Evolutionary conservation across 176 grass and related monocot genomes (phyloP), one percentile per base, ranked within the genome.

Genomic region (Oryza meyeriana): DNA sequence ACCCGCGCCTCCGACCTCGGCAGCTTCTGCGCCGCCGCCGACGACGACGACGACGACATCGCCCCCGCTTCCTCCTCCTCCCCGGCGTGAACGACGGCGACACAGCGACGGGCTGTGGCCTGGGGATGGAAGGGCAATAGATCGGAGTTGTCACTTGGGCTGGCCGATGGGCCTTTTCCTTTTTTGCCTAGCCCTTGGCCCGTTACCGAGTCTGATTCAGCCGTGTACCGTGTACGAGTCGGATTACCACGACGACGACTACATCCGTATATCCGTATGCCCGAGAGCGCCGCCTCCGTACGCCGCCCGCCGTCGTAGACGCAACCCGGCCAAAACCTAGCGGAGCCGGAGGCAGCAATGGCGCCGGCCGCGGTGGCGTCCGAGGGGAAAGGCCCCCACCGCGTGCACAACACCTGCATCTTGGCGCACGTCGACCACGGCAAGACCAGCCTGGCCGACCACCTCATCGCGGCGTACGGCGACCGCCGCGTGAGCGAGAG

Each of bases 391-490:
- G 75, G 85, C 26, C 82, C 82, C 8, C 71, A 71, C 25, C 72
- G 34, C 10, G 41, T 98, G 50, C 78, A 90, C 42, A 94, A 98
- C 86, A 98, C 94, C 36, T 98, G 95, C 82, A 98, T 98, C 74
- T 82, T 98, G 66, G 95, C 92, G 13, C 95, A 98, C 28, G 92
- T 98, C 0, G 95, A 98, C 69, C 95, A 98, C 40, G 92, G 90
- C 48, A 98, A 98, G 86, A 94, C 90, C 6, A 94, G 90, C 40
- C 81, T 98, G 16, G 95, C 95, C 30, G 95, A 98, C 82, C 92
- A 98, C 80, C 86, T 98, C 16, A 90, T 98, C 62, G 95, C 95
- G 0, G 85, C 82, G 9, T 89, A 86, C 64, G 92, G 90, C 38
- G 95, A 85, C 72, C 84, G 88, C 2, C 81, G 93, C 31, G 72